These are phyloP conservation scores for Pelargonium cotyledonis DNA, from an alignment of 441 rosid species.

Conservation along the genomic window DNA sequence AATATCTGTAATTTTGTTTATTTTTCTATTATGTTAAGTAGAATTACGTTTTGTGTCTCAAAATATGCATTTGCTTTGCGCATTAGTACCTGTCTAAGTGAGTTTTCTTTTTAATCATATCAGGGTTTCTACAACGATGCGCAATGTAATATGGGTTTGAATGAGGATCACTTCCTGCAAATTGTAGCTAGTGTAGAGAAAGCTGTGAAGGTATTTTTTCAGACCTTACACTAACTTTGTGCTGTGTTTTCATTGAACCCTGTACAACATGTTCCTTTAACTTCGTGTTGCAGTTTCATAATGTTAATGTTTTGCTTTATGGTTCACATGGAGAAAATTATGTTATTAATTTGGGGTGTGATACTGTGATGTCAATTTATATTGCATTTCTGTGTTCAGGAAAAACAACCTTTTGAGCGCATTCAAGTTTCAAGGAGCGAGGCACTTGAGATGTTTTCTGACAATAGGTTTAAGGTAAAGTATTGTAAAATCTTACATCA, in stretches of 20 bases:
- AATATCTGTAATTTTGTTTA: background rate
- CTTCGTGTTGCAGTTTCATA: background rate
- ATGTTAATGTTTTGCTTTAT: background rate
- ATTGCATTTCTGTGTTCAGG: slow-evolving; percentile 36
- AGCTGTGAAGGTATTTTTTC: slow-evolving; percentile 59
- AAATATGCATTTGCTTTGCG: background rate
- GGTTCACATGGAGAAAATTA: too few species aligned
- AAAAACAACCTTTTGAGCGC: slow-evolving; percentile 91
- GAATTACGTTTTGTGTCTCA: slow-evolving; percentile 3
- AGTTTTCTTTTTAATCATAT: slow-evolving; percentile 11
- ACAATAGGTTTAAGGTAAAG: slow-evolving; percentile 79
- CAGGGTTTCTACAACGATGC: slow-evolving; percentile 99
- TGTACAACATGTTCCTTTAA: too few species aligned
- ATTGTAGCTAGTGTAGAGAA: slow-evolving; percentile 61
- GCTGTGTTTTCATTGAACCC: background rate
- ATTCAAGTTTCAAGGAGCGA: slow-evolving; percentile 89
- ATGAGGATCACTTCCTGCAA: slow-evolving; percentile 70
- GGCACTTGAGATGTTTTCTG: slow-evolving; percentile 85
- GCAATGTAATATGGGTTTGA: slow-evolving; percentile 75
- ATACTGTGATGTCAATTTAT: background rate
- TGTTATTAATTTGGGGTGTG: background rate
- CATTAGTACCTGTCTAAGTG: background rate
- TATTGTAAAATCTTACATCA: background rate
- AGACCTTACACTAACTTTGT: background rate
- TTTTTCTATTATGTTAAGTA: background rate